Conservation (phyloP, 495 filamentous ascomycete genomes). For the Annulohypoxylon stygium region DNA sequence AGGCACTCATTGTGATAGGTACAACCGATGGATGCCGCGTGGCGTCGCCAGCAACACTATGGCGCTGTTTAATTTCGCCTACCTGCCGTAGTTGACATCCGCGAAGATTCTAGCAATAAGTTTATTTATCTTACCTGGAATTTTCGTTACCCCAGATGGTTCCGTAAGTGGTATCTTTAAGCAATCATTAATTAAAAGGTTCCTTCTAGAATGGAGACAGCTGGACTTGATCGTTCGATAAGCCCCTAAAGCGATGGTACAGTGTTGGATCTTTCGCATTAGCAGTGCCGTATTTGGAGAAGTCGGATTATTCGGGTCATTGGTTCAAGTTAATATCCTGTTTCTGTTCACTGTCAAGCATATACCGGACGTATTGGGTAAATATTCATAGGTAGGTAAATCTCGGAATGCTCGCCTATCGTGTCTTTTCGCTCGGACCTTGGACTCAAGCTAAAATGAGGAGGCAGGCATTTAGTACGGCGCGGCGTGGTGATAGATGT, state of each 20-base stretch:
- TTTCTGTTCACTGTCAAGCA: background rate
- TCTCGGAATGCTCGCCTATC: conserved; percentile 34
- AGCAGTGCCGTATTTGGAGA: background rate
- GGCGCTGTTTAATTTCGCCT: conserved; percentile 27
- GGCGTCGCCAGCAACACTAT: conserved; percentile 5
- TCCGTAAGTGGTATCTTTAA: background rate
- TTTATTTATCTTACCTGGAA: background rate
- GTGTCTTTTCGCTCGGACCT: background rate
- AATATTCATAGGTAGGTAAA: background rate
- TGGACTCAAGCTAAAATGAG: conserved; percentile 10
- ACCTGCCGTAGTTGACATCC: conserved; percentile 2
- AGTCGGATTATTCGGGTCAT: background rate
- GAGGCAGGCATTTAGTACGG: conserved; percentile 7
- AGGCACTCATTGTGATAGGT: background rate
- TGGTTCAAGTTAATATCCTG: background rate
- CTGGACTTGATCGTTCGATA: conserved; percentile 18
- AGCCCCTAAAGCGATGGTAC: conserved; percentile 7
- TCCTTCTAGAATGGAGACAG: conserved; percentile 18
- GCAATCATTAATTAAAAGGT: conserved; percentile 9
- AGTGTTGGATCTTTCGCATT: background rate
- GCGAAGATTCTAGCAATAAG: background rate
- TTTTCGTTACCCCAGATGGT: background rate
- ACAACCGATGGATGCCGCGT: background rate
- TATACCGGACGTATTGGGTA: background rate
- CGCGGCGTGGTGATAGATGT: background rate